A percentile compares a stretch with the other conserved stretches of the same genome.
phyloP scores from a whole-genome alignment of 2,329 filamentous ascomycete species.

The Knoxdaviesia capensis region DNA sequence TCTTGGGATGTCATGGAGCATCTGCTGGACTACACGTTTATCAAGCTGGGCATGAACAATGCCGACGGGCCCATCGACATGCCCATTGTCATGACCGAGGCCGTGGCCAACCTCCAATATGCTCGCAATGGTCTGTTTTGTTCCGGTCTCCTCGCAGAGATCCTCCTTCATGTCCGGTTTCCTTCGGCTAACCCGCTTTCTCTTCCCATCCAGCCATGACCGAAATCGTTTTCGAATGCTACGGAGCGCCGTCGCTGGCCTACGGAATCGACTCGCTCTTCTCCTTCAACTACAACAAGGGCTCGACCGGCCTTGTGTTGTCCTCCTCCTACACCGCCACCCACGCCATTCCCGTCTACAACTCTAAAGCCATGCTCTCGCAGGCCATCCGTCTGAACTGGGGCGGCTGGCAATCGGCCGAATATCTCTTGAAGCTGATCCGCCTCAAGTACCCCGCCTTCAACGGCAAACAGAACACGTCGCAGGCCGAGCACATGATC shows the following conservation, averaged over 20 bases:
- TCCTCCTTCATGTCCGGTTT: too few relatives aligned
- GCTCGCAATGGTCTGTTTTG: slow-evolving; percentile 56
- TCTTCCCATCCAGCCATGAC: slow-evolving; percentile 53
- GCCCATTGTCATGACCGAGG: slow-evolving; percentile 88
- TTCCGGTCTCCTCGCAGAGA: not conserved
- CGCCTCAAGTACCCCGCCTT: slow-evolving; percentile 83
- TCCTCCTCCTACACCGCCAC: slow-evolving; percentile 88
- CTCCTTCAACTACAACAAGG: slow-evolving; percentile 83
- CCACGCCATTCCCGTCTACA: slow-evolving; percentile 82
- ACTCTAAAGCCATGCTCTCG: slow-evolving; percentile 63
- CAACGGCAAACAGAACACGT: slow-evolving; percentile 64
- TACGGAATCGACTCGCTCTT: slow-evolving; percentile 96
- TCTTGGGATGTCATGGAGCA: slow-evolving; percentile 99
- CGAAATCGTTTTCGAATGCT: slow-evolving; percentile 93
- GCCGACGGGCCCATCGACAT: slow-evolving; percentile 56
- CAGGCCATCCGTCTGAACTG: slow-evolving; percentile 85
- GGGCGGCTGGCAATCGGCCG: slow-evolving; percentile 77
- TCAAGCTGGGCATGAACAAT: slow-evolving; percentile 77
- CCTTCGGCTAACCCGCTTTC: not conserved
- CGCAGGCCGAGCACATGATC: slow-evolving; percentile 75
- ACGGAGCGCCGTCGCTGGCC: slow-evolving; percentile 70
- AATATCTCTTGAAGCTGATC: slow-evolving; percentile 80
- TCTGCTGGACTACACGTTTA: slow-evolving; percentile 79
- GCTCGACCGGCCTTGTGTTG: slow-evolving; percentile 69
- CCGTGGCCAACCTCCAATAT: slow-evolving; percentile 79